Percentiles rank a stretch among this genome's conserved stretches.
Conservation (phyloP, 208 protist genomes). For the Leishmania tarentolae region DNA sequence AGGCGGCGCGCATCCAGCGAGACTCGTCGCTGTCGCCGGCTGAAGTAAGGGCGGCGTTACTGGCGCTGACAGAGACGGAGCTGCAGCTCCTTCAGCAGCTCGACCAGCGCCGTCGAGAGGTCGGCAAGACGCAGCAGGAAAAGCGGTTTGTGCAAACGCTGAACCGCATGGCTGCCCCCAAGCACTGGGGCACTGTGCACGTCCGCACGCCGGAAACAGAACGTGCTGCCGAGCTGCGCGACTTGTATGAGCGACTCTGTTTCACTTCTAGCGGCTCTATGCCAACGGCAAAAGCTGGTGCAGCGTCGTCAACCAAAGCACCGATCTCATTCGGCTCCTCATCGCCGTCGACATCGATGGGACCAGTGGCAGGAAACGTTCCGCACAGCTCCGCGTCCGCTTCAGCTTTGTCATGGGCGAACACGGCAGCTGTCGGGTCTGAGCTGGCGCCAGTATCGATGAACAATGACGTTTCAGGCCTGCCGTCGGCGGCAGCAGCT, state of each 20-base stretch:
- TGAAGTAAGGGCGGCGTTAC: conserved; percentile 67
- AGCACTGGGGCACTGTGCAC: conserved; percentile 79
- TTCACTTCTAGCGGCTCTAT: conserved; percentile 20
- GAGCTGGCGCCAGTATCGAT: background rate
- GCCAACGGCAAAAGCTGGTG: background rate
- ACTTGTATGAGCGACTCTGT: conserved; percentile 89
- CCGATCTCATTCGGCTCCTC: background rate
- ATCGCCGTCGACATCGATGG: background rate
- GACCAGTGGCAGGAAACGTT: background rate
- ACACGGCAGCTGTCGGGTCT: background rate
- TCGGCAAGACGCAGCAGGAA: conserved; percentile 65
- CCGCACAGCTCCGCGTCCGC: background rate
- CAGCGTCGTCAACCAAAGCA: background rate
- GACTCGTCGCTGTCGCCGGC: conserved; percentile 44
- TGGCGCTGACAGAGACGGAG: conserved; percentile 94
- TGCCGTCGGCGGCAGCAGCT: conserved; percentile 43
- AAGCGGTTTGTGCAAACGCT: conserved; percentile 66
- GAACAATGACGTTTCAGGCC: background rate
- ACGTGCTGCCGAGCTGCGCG: conserved; percentile 93
- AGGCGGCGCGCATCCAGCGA: conserved; percentile 78
- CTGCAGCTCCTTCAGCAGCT: conserved; percentile 95
- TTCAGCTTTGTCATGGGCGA: background rate
- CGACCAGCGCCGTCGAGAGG: conserved; percentile 86
- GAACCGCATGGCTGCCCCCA: conserved; percentile 78
- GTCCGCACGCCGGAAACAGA: conserved; percentile 92